Evolutionary conservation across 495 filamentous ascomycete genomes (phyloP), one percentile per base, ranked within the genome.

Genomic region (Penicillium nucicola): DNA sequence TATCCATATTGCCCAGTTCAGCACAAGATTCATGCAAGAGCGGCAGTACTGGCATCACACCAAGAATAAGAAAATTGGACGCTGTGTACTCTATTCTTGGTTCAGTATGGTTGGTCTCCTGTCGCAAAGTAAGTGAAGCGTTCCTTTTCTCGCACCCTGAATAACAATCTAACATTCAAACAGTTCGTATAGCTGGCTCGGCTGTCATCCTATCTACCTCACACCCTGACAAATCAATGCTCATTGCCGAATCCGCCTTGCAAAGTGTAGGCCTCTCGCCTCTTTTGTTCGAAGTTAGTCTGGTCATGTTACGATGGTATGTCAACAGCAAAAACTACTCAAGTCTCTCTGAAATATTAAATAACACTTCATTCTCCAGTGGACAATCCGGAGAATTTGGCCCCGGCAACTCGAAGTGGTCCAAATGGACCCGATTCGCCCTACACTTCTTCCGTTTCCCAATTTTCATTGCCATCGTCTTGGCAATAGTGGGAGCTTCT

Each of bases 181-280:
- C 30, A 70, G 67, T 70, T 45, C 64, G 67, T 11, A 66, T 68
- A 20, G 62, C 58, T 18, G 56, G 58, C 2, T 61, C 62, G 3
- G 64, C 58, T 11, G 47, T 70, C 43, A 45, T 66, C 18, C 48
- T 70, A n/a, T 56, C 62, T 1, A 55, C 43, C 13, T 41, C 54
- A 8, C 20, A 47, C 18, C 61, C 66, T 6, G 17, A 22, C 41
- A 23, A 60, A 34, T 46, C 55, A 7, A 55, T 65, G 45, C 42
- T 68, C 25, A 65, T 59, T 23, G 57, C 62, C 4, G 65, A 64
- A 39, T 46, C 51, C 11, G 45, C 50, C 8, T 28, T 70, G 49
- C 65, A 62, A 57, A 60, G 63, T 18, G 57, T 65, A 28, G 67
- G 67, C 10, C 63, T 70, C 17, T 68, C 67, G 36, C 65, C 65